Conservation (phyloP, 495 filamentous ascomycete species). For the Hyphodiscus hymeniophilus region DNA sequence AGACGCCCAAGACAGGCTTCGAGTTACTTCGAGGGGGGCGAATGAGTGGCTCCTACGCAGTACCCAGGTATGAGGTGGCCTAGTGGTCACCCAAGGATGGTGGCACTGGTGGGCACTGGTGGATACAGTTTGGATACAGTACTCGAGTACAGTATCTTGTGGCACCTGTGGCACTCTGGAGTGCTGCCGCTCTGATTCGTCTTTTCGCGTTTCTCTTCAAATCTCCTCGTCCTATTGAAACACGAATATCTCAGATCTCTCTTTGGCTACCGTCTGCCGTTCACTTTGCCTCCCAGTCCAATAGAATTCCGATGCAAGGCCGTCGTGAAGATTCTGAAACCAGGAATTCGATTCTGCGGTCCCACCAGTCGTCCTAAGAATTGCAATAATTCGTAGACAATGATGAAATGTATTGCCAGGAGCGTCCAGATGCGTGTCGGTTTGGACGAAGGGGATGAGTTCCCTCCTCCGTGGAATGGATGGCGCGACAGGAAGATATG, state of each 20-base stretch:
- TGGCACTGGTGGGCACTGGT: no score
- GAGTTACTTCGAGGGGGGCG: background rate
- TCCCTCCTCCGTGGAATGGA: background rate
- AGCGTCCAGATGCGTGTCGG: background rate
- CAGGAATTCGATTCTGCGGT: background rate
- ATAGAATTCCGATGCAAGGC: background rate
- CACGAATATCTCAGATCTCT: no score
- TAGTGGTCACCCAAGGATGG: no score
- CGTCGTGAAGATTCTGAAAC: conserved; percentile 6
- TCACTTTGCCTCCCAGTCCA: background rate
- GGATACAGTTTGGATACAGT: no score
- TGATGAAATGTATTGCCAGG: background rate
- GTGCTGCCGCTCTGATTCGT: no score
- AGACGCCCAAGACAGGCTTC: no score
- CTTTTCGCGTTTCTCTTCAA: background rate
- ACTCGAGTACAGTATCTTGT: no score
- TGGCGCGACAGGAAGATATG: conserved; percentile 9
- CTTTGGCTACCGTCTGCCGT: no score
- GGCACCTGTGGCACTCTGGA: background rate
- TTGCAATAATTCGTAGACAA: no score
- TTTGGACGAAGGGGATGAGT: conserved; percentile 1
- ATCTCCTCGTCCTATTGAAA: no score
- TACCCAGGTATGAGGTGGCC: no score
- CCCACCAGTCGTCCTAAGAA: background rate
- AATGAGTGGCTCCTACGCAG: background rate